Evolutionary conservation across 176 grass and related monocot genomes (phyloP).

Genomic region (Rhynchospora breviuscula): DNA sequence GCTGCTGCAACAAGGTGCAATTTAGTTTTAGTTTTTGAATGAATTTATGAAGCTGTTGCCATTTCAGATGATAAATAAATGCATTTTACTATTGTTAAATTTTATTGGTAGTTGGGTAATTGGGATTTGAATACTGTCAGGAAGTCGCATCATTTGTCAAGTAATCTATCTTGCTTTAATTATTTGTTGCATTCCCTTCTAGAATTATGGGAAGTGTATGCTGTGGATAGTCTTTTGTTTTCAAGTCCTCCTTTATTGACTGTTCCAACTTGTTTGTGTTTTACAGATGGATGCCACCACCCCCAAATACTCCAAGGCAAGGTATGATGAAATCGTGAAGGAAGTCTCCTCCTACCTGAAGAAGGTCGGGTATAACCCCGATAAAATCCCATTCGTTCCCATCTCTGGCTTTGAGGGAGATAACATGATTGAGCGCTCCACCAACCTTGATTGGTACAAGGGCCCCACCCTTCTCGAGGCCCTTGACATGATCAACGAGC

Average conservation of each 20-base stretch:
- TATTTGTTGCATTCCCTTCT: not conserved
- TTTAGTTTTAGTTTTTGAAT: not conserved
- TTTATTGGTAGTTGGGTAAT: not conserved
- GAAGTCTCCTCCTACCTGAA: conserved; percentile 41
- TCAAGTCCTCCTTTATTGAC: not conserved
- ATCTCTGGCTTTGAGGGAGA: conserved; percentile 42
- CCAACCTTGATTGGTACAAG: conserved; percentile 51
- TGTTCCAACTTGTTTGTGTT: not conserved
- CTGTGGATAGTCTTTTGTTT: not conserved
- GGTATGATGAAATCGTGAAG: conserved; percentile 48
- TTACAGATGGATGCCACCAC: conserved; percentile 46
- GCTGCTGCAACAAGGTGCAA: conserved; percentile 43
- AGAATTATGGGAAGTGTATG: not conserved
- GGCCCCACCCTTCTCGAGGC: conserved; percentile 39
- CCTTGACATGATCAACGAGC: conserved; percentile 36
- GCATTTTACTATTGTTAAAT: not conserved
- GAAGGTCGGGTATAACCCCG: conserved; percentile 42
- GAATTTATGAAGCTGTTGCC: too few species aligned
- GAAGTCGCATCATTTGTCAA: not conserved
- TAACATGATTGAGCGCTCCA: conserved; percentile 46
- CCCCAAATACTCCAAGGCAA: conserved; percentile 35
- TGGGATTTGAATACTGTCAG: not conserved
- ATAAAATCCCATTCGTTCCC: conserved; percentile 37
- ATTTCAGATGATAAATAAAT: not conserved
- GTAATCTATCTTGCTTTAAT: not conserved